Conservation (phyloP, 768 basidiomycete species). For the Mycena indigotica region DNA sequence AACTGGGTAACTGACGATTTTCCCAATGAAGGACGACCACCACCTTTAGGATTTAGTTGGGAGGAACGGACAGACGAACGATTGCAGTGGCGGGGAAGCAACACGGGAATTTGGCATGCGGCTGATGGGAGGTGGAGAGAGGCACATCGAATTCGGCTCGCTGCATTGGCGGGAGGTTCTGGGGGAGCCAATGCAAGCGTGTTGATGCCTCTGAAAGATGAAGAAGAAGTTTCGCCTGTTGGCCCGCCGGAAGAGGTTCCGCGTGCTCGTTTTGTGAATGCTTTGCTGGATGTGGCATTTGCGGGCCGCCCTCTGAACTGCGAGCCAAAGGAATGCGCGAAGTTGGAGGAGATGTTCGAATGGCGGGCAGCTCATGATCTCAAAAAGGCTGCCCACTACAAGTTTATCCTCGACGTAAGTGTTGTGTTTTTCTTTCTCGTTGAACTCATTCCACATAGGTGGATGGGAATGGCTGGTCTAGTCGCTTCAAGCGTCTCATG, state of each 20-base stretch:
- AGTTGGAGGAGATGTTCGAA: conserved; percentile 48
- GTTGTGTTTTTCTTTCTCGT: conserved; percentile 6
- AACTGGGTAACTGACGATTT: conserved; percentile 44
- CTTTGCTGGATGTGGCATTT: conserved; percentile 60
- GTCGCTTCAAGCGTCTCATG: conserved; percentile 63
- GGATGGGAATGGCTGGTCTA: conserved; percentile 65
- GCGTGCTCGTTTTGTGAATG: conserved; percentile 41
- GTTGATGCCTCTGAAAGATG: conserved; percentile 28
- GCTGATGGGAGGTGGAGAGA: conserved; percentile 43
- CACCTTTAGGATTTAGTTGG: conserved; percentile 48
- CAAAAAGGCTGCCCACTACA: conserved; percentile 51
- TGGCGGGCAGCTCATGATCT: conserved; percentile 44
- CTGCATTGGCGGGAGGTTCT: conserved; percentile 35
- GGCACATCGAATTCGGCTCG: conserved; percentile 47
- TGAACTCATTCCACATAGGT: conserved; percentile 33
- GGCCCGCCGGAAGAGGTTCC: conserved; percentile 33
- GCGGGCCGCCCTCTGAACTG: conserved; percentile 45
- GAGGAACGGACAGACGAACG: conserved; percentile 56
- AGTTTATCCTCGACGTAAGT: conserved; percentile 60
- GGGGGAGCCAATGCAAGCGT: conserved; percentile 36
- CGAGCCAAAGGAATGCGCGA: conserved; percentile 41
- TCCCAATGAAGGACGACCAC: conserved; percentile 21
- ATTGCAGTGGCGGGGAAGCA: conserved; percentile 72
- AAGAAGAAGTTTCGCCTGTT: conserved; percentile 29
- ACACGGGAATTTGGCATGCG: conserved; percentile 62